Evolutionary conservation across 2,329 filamentous ascomycete genomes (phyloP).

Genomic region (Graphilbum fragrans): DNA sequence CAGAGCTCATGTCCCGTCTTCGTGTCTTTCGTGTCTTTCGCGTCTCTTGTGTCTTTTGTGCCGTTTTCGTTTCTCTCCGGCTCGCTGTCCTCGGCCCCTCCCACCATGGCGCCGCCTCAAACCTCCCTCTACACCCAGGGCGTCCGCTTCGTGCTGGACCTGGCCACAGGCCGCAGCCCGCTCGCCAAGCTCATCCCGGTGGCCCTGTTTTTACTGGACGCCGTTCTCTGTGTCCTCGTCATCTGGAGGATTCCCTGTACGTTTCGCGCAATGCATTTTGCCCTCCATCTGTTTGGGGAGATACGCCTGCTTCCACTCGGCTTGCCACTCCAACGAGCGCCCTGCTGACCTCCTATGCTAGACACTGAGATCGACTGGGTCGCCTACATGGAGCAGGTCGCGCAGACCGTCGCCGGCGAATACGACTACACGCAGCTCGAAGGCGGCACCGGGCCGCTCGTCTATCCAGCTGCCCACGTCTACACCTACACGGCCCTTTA

Average conservation of each 20-base stretch:
- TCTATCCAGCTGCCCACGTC: slow-evolving; percentile 90
- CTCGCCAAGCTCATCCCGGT: slow-evolving; percentile 41
- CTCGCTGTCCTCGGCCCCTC: too few species aligned
- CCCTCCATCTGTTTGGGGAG: neutral
- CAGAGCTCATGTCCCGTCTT: too few species aligned
- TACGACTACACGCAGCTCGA: slow-evolving; percentile 77
- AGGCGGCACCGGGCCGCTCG: slow-evolving; percentile 82
- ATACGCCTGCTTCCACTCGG: neutral
- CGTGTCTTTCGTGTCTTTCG: too few species aligned
- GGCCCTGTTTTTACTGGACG: slow-evolving; percentile 57
- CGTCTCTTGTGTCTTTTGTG: too few species aligned
- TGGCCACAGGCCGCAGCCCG: slow-evolving; percentile 34
- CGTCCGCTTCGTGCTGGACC: slow-evolving; percentile 22
- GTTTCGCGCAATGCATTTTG: slow-evolving; percentile 15
- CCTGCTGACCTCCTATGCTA: slow-evolving; percentile 15
- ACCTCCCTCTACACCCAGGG: slow-evolving; percentile 13
- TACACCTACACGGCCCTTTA: slow-evolving; percentile 80
- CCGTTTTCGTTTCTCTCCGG: too few species aligned
- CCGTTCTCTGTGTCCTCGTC: slow-evolving; percentile 57
- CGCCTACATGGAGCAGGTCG: slow-evolving; percentile 91
- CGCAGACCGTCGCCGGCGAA: slow-evolving; percentile 70
- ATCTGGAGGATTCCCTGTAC: slow-evolving; percentile 77
- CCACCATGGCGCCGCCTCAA: slow-evolving; percentile 7
- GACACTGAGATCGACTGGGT: slow-evolving; percentile 98
- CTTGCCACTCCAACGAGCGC: too few species aligned